Evolutionary conservation across 208 protist genomes (phyloP).

Genomic region (Trypanosoma platydactyli): DNA sequence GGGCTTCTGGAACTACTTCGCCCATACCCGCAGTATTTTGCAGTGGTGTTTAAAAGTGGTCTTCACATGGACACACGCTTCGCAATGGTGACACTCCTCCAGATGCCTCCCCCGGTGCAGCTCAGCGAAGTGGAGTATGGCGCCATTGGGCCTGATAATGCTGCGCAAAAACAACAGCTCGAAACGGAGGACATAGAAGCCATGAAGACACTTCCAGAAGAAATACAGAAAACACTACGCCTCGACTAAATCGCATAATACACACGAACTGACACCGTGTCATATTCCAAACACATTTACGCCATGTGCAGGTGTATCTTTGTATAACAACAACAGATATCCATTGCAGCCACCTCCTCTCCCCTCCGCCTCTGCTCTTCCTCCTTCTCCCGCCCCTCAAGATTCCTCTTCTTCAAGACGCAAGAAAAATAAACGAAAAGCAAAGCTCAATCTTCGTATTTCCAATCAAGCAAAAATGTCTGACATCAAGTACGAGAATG

Average conservation of each 20-base stretch:
- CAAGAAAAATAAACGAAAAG: constrained; percentile 2
- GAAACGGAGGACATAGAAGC: constrained; percentile 29
- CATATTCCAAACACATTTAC: too few species aligned
- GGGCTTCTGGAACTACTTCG: constrained; percentile 35
- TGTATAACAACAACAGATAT: too few species aligned
- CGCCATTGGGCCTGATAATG: not conserved
- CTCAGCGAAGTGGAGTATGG: constrained; percentile 30
- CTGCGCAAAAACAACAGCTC: constrained; percentile 13
- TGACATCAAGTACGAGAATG: constrained; percentile 69
- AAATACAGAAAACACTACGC: constrained; percentile 18
- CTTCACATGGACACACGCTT: constrained; percentile 21
- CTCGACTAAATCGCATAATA: not conserved
- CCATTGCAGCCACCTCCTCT: not conserved
- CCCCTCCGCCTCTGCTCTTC: not conserved
- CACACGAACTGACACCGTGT: not conserved
- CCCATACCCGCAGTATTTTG: constrained; percentile 48
- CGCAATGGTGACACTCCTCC: constrained; percentile 30
- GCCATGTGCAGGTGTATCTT: too few species aligned
- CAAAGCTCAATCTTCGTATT: too few species aligned
- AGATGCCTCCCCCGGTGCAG: constrained; percentile 19
- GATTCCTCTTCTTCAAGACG: not conserved
- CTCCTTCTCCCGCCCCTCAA: constrained; percentile 2
- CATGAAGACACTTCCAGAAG: constrained; percentile 22
- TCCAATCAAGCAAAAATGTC: constrained; percentile 35
- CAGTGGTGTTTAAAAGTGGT: constrained; percentile 38